These are phyloP conservation scores for Fraxinus sp. DNA, from an alignment of 305 asterid genomes.

Conservation along the genomic window DNA sequence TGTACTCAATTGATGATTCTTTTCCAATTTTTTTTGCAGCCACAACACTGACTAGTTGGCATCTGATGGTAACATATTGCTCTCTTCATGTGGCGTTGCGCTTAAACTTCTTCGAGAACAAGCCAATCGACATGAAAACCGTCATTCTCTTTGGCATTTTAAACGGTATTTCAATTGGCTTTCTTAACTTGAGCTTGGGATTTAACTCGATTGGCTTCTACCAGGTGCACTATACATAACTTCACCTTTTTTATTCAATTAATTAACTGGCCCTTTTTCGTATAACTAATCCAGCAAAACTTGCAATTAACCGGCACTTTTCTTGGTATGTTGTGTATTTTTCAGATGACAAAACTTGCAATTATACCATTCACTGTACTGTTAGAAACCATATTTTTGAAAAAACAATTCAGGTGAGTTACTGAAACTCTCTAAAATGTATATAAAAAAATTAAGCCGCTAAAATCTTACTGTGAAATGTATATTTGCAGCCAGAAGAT, in stretches of 20 bases:
- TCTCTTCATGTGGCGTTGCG: conserved; percentile 74
- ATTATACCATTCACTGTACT: conserved; percentile 89
- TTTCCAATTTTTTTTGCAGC: conserved; percentile 40
- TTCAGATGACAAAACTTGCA: conserved; percentile 94
- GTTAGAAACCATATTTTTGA: conserved; percentile 70
- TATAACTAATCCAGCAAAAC: background rate
- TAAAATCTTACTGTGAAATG: background rate
- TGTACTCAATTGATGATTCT: background rate
- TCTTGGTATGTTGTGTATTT: background rate
- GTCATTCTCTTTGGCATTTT: conserved; percentile 64
- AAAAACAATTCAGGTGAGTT: conserved; percentile 75
- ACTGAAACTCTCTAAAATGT: background rate
- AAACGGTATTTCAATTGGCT: conserved; percentile 84
- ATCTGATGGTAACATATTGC: conserved; percentile 86
- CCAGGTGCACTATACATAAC: conserved; percentile 43
- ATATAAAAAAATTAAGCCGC: background rate
- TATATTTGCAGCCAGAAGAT: conserved; percentile 60
- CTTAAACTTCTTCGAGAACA: conserved; percentile 72
- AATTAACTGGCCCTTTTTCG: background rate
- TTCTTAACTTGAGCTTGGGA: conserved; percentile 88
- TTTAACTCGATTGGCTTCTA: conserved; percentile 91
- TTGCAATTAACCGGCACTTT: background rate
- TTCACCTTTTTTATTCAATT: background rate
- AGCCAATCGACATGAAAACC: conserved; percentile 68
- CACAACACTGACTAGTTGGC: conserved; percentile 94